These are phyloP conservation scores for Tuber melanosporum DNA, from an alignment of 495 filamentous ascomycete species.

Conservation along the genomic window DNA sequence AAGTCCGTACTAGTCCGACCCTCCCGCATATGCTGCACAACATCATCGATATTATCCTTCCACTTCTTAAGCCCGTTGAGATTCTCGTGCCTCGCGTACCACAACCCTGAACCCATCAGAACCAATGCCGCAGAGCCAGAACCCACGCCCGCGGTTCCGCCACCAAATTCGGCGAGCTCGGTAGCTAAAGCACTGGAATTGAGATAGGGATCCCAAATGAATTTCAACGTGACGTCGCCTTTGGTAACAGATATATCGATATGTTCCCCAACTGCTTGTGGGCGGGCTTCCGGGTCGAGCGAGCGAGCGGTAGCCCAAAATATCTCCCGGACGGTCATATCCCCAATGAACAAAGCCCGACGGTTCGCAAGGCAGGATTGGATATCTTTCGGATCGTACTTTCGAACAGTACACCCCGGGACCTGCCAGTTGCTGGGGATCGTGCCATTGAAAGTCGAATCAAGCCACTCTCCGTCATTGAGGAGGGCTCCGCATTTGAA, in stretches of 20 bases:
- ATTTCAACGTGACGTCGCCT: conserved; percentile 48
- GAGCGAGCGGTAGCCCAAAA: conserved; percentile 54
- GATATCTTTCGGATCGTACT: conserved; percentile 49
- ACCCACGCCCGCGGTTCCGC: conserved; percentile 12
- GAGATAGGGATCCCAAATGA: conserved; percentile 59
- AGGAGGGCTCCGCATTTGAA: conserved; percentile 53
- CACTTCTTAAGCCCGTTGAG: conserved; percentile 48
- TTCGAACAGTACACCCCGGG: conserved; percentile 54
- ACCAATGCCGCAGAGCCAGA: conserved; percentile 43
- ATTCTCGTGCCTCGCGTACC: conserved; percentile 52
- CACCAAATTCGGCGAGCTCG: conserved; percentile 42
- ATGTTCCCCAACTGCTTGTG: conserved; percentile 45
- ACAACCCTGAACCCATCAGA: conserved; percentile 52
- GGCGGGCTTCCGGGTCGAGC: conserved; percentile 45
- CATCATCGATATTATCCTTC: conserved; percentile 46
- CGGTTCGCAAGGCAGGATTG: conserved; percentile 46
- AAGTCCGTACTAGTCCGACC: conserved; percentile 29
- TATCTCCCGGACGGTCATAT: conserved; percentile 54
- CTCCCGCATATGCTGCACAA: conserved; percentile 41
- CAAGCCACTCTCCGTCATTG: conserved; percentile 52
- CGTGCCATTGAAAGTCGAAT: conserved; percentile 30
- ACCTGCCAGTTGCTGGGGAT: conserved; percentile 51
- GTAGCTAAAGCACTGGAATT: conserved; percentile 49
- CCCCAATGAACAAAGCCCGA: conserved; percentile 55
- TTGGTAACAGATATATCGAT: conserved; percentile 46